Percentiles rank a stretch among this genome's conserved stretches.
Evolutionary conservation across 768 basidiomycete species (phyloP).

Genomic region (Punctularia strigosozonata): DNA sequence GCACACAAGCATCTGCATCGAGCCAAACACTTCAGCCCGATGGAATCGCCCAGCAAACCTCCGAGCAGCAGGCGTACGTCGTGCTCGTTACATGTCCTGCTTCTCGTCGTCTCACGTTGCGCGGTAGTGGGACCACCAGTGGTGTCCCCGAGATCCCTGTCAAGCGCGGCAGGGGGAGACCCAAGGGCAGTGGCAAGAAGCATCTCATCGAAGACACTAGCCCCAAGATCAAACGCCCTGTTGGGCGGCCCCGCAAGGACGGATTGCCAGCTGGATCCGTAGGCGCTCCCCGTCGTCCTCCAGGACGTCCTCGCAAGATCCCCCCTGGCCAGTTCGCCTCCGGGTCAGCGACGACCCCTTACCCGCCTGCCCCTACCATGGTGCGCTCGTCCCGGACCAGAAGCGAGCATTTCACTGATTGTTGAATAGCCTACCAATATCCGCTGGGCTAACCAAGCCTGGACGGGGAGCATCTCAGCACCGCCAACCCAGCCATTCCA

Average conservation of each 20-base stretch:
- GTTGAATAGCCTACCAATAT: conserved; percentile 8
- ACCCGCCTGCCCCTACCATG: not conserved
- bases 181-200: conserved; percentile 67
- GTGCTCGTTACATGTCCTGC: not conserved
- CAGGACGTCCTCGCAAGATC: conserved; percentile 27
- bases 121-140: not conserved
- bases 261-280: conserved; percentile 72
- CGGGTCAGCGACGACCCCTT: not conserved
- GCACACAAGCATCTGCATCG: no score
- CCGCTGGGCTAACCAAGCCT: conserved; percentile 2
- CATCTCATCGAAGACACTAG: conserved; percentile 22
- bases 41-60: no score
- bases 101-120: not conserved
- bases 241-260: conserved; percentile 73
- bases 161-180: conserved; percentile 66
- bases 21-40: no score
- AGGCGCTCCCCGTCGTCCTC: conserved; percentile 26
- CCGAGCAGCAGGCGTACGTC: no score
- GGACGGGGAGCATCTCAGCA: no score
- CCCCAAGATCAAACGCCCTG: conserved; percentile 62
- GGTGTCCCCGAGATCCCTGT: conserved; percentile 15
- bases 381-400: no score
- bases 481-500: conserved; percentile 6
- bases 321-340: conserved; percentile 20
- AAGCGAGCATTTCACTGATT: no score